Conservation (phyloP, 306 rosid species). For the Crotalaria pallida region DNA sequence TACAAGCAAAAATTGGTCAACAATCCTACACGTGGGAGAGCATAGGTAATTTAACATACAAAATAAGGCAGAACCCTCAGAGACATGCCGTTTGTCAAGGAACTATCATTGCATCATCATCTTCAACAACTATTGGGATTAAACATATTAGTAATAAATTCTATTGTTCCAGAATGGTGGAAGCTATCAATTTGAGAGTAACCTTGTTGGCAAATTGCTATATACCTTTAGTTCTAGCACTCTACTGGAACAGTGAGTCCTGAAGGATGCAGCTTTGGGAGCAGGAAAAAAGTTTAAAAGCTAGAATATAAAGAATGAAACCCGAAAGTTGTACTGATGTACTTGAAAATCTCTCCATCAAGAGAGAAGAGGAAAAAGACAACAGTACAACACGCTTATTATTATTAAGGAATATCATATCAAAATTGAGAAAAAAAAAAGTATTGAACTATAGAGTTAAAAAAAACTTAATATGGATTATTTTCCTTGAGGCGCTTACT, state of each 20-base stretch:
- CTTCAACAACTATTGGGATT: background rate
- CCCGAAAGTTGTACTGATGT: slow-evolving; percentile 1
- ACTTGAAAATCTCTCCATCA: slow-evolving; percentile 5
- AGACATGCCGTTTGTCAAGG: slow-evolving; percentile 15
- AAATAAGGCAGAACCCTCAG: slow-evolving; percentile 10
- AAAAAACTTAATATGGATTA: too few relatives aligned
- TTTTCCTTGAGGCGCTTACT: too few relatives aligned
- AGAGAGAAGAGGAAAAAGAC: background rate
- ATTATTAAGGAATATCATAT: slow-evolving; percentile 2
- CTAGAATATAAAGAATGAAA: slow-evolving; percentile 10
- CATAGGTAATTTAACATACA: background rate
- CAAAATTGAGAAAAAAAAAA: background rate
- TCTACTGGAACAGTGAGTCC: background rate
- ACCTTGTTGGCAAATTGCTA: background rate
- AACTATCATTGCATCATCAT: background rate
- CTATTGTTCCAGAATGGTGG: slow-evolving; percentile 2
- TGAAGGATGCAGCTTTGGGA: background rate
- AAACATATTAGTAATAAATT: slow-evolving; percentile 10
- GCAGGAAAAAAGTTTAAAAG: slow-evolving; percentile 4
- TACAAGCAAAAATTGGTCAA: slow-evolving; percentile 25
- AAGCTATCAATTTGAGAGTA: slow-evolving; percentile 3
- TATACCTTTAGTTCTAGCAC: background rate
- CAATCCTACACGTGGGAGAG: slow-evolving; percentile 6
- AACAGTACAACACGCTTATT: slow-evolving; percentile 2
- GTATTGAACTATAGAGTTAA: background rate